A percentile compares a stretch with the other conserved stretches of the same genome.
These are phyloP conservation scores for Chloropicon primus DNA, from an alignment of 139 green algal species.

Conservation along the genomic window DNA sequence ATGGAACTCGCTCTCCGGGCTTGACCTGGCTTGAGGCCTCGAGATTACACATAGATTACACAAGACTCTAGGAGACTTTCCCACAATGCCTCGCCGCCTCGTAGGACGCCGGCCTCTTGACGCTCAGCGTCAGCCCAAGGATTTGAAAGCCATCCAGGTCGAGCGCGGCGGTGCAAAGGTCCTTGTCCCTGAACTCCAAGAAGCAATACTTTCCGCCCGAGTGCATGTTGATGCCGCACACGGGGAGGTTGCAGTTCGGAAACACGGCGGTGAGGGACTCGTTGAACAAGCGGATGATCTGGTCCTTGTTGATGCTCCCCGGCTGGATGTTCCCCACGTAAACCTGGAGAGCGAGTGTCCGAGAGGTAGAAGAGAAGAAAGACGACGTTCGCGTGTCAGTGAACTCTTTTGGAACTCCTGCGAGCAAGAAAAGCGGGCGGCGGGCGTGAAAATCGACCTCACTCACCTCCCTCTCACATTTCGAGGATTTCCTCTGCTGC, in stretches of 20 bases:
- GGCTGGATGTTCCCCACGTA: neutral
- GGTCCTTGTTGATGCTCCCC: neutral
- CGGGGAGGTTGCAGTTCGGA: neutral
- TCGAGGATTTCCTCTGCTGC: too few relatives aligned
- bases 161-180: neutral
- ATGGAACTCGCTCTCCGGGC: too few relatives aligned
- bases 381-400: too few relatives aligned
- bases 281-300: neutral
- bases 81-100: neutral
- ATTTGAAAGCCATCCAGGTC: neutral
- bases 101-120: neutral
- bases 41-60: too few relatives aligned
- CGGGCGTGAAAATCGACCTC: too few relatives aligned
- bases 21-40: too few relatives aligned
- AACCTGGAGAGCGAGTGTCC: too few relatives aligned
- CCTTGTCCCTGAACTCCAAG: constrained; percentile 2
- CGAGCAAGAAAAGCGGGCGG: too few relatives aligned
- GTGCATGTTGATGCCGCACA: neutral
- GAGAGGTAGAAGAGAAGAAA: too few relatives aligned
- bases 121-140: neutral
- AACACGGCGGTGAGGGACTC: neutral
- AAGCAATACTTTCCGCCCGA: constrained; percentile 3
- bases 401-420: too few relatives aligned
- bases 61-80: too few relatives aligned
- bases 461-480: too few relatives aligned